Conservation (phyloP, 345 rosid species). For the Hibiscus trionum region DNA sequence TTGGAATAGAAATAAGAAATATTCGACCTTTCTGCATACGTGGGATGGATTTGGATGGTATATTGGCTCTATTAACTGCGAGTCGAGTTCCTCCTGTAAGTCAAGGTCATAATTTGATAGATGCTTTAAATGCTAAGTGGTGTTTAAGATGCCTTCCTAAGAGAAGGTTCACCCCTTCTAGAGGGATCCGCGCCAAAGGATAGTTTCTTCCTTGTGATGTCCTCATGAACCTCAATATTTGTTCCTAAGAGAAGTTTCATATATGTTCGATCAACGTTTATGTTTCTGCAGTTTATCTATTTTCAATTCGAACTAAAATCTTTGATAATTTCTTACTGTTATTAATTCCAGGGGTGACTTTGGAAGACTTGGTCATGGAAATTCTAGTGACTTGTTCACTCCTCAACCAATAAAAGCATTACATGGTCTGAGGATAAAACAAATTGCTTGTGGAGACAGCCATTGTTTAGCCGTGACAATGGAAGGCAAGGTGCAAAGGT, state of each 20-base stretch:
- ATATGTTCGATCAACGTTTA: not conserved
- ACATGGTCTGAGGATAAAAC: constrained; percentile 68
- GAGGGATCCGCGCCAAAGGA: not conserved
- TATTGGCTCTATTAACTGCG: not conserved
- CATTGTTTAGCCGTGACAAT: constrained; percentile 91
- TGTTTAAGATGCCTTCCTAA: not conserved
- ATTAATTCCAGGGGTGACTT: constrained; percentile 79
- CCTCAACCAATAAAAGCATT: constrained; percentile 83
- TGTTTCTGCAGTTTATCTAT: not conserved
- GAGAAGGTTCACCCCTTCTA: not conserved
- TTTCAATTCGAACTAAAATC: not conserved
- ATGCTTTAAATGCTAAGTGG: not conserved
- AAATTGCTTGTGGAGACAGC: constrained; percentile 98
- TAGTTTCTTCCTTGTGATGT: not conserved
- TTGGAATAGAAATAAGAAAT: not conserved
- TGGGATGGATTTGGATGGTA: not conserved
- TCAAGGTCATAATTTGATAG: not conserved
- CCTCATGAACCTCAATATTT: not conserved
- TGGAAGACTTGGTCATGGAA: constrained; percentile 98
- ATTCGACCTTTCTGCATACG: not conserved
- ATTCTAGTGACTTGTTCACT: constrained; percentile 85
- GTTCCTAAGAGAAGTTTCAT: too few relatives aligned
- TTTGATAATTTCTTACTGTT: constrained; percentile 2
- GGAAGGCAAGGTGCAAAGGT: constrained; percentile 94
- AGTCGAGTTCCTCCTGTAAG: not conserved